Percentiles rank a stretch among this genome's conserved stretches.
Conservation (phyloP, 2,329 filamentous ascomycete species). For the Mariannaea elegans region DNA sequence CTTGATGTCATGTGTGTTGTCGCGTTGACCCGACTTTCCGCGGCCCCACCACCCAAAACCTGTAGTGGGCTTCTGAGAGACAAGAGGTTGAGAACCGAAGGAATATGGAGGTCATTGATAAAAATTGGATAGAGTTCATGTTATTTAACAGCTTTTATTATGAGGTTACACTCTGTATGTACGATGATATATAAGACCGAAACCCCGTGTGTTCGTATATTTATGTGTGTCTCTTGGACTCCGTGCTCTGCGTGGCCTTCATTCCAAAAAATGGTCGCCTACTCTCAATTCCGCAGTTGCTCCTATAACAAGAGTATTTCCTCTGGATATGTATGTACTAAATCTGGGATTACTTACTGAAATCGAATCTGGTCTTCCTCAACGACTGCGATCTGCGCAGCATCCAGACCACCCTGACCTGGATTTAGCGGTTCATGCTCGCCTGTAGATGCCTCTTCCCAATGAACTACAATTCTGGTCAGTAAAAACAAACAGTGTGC, state of each 20-base stretch:
- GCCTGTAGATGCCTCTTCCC: slow-evolving; percentile 40
- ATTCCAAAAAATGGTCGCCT: no score
- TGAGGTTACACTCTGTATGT: no score
- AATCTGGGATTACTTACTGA: slow-evolving; percentile 15
- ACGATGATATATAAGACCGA: no score
- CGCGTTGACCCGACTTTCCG: not conserved
- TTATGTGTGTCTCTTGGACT: no score
- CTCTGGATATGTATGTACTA: not conserved
- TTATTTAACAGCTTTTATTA: no score
- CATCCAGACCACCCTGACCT: slow-evolving; percentile 18
- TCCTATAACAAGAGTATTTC: no score
- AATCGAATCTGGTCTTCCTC: slow-evolving; percentile 44
- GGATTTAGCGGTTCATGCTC: slow-evolving; percentile 38
- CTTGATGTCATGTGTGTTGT: slow-evolving; percentile 36
- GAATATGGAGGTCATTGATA: not conserved
- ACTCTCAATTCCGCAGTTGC: no score
- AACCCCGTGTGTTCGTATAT: no score
- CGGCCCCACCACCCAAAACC: slow-evolving; percentile 7
- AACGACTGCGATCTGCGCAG: slow-evolving; percentile 30
- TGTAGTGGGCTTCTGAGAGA: no score
- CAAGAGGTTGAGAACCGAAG: no score
- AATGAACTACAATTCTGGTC: slow-evolving; percentile 42
- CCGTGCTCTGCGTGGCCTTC: no score
- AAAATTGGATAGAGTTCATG: no score
- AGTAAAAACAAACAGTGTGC: slow-evolving; percentile 15